These are phyloP conservation scores for Panicum hallii DNA, from an alignment of 202 grass and related monocot genomes.

Conservation along the genomic window DNA sequence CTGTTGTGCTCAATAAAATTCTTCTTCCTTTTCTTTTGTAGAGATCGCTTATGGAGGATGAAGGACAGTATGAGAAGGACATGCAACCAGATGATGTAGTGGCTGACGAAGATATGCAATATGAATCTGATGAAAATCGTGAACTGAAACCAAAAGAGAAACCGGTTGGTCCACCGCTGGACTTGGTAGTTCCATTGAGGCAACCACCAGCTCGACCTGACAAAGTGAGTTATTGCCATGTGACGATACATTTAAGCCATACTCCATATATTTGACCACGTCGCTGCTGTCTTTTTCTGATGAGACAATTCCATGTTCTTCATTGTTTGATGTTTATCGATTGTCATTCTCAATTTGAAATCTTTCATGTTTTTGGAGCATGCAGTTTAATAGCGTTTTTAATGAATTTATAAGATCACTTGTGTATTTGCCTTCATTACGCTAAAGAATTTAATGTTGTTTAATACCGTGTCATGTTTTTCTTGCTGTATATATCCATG, in stretches of 20 bases:
- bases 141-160: conserved; percentile 91
- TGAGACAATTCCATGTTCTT: not conserved
- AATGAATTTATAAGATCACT: not conserved
- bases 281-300: conserved; percentile 20
- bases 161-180: conserved; percentile 87
- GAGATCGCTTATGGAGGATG: conserved; percentile 81
- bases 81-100: conserved; percentile 74
- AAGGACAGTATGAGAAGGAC: conserved; percentile 74
- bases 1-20: conserved; percentile 15
- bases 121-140: conserved; percentile 86
- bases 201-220: conserved; percentile 71
- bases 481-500: not conserved
- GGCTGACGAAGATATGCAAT: conserved; percentile 72
- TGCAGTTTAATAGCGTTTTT: not conserved
- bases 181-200: conserved; percentile 73
- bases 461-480: not conserved
- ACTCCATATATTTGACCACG: not conserved
- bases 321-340: conserved; percentile 18
- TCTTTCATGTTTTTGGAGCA: not conserved
- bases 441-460: not conserved
- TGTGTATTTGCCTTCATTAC: not conserved
- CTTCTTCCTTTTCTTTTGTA: conserved; percentile 49
- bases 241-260: conserved; percentile 24
- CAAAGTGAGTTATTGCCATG: conserved; percentile 58
- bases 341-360: conserved; percentile 17